Evolutionary conservation across 2,329 filamentous ascomycete genomes (phyloP).

Genomic region (Ceratocystis ficicola): DNA sequence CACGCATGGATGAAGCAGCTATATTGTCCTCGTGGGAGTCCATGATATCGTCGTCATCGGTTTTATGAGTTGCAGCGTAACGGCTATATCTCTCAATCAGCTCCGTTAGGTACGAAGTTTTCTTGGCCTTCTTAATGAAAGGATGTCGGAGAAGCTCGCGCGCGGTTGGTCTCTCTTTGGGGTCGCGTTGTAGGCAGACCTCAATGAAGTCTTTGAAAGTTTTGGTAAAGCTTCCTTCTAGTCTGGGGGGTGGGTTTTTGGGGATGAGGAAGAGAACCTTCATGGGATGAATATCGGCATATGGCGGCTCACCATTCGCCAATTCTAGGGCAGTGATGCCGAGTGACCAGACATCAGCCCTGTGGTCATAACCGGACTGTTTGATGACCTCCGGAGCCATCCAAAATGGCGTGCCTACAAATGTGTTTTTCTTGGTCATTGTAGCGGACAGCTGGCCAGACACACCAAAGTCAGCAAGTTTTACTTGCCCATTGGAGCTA

Average conservation of each 20-base stretch:
- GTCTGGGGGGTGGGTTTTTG: slow-evolving; percentile 74
- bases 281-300: slow-evolving; percentile 96
- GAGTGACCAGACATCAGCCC: slow-evolving; percentile 94
- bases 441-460: slow-evolving; percentile 92
- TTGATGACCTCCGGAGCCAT: slow-evolving; percentile 99
- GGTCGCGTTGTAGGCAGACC: slow-evolving; percentile 76
- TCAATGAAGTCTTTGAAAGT: slow-evolving; percentile 77
- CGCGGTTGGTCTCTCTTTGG: slow-evolving; percentile 74
- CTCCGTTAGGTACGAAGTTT: slow-evolving; percentile 92
- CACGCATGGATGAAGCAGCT: slow-evolving; percentile 38
- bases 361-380: slow-evolving; percentile 94
- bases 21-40: slow-evolving; percentile 44
- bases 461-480: slow-evolving; percentile 92
- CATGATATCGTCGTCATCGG: slow-evolving; percentile 45
- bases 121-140: slow-evolving; percentile 83
- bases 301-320: slow-evolving; percentile 83
- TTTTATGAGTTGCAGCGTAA: slow-evolving; percentile 72
- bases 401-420: slow-evolving; percentile 97
- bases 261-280: slow-evolving; percentile 94
- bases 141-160: slow-evolving; percentile 79
- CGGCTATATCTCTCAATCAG: slow-evolving; percentile 82
- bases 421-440: slow-evolving; percentile 99
- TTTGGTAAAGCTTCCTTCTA: slow-evolving; percentile 72
- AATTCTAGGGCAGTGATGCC: slow-evolving; percentile 90
- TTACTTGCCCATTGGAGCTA: slow-evolving; percentile 84